Conservation (phyloP, 2,329 filamentous ascomycete species). For the Alternaria infectoria region DNA sequence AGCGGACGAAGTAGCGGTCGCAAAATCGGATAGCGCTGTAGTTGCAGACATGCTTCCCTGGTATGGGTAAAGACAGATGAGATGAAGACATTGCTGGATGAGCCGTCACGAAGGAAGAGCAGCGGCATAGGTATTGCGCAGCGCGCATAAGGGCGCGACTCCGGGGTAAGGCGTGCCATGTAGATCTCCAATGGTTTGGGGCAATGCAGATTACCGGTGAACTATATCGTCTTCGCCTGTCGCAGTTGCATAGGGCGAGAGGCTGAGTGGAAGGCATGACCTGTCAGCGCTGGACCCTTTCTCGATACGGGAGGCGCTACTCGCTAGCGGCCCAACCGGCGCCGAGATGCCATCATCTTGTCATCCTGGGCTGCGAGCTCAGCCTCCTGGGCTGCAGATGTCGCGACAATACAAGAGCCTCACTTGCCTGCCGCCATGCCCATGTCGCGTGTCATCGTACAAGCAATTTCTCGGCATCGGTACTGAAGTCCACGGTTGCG, state of each 20-base stretch:
- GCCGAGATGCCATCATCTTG: background rate
- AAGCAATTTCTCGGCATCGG: background rate
- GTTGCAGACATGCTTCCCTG: constrained; percentile 48
- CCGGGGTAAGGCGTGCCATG: constrained; percentile 19
- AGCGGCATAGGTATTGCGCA: constrained; percentile 4
- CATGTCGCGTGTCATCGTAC: constrained; percentile 5
- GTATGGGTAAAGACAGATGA: constrained; percentile 11
- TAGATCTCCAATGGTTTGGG: constrained; percentile 2
- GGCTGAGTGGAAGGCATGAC: constrained; percentile 12
- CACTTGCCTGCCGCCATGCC: constrained; percentile 11
- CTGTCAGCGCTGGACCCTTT: background rate
- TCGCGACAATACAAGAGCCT: constrained; percentile 17
- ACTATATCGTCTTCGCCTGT: background rate
- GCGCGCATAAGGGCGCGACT: constrained; percentile 9
- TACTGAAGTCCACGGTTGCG: background rate
- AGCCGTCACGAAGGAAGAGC: constrained; percentile 6
- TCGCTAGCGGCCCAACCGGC: background rate
- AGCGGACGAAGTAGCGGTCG: constrained; percentile 22
- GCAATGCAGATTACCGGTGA: constrained; percentile 25
- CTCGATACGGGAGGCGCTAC: background rate
- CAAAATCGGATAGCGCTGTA: constrained; percentile 30
- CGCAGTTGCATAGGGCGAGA: constrained; percentile 11
- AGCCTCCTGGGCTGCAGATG: background rate
- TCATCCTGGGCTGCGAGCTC: background rate
- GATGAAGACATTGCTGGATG: constrained; percentile 11